These are phyloP conservation scores for Fusarium sp. DNA, from an alignment of 2,329 filamentous ascomycete species.

Conservation along the genomic window DNA sequence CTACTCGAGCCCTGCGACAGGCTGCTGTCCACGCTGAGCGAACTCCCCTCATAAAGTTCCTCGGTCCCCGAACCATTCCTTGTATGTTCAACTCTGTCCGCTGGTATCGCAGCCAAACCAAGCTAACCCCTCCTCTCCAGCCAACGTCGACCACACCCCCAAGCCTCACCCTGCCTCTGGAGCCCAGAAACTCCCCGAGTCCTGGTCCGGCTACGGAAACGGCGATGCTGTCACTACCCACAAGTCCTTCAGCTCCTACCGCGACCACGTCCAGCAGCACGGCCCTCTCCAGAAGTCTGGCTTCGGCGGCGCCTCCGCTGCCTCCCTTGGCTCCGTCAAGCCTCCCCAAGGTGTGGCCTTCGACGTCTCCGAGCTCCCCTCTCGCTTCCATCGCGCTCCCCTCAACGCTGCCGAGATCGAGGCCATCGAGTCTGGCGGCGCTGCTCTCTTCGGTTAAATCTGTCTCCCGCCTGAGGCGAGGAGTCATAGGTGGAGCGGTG, in stretches of 20 bases:
- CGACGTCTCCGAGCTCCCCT: constrained; percentile 88
- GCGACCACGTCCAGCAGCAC: constrained; percentile 82
- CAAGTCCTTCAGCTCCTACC: constrained; percentile 80
- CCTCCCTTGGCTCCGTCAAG: constrained; percentile 78
- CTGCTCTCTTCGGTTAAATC: constrained; percentile 65
- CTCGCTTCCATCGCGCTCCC: constrained; percentile 81
- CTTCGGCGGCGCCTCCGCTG: constrained; percentile 74
- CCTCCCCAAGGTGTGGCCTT: constrained; percentile 83
- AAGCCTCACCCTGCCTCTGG: constrained; percentile 80
- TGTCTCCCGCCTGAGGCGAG: constrained; percentile 29
- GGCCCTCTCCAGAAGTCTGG: constrained; percentile 76
- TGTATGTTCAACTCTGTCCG: constrained; percentile 57
- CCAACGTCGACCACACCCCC: constrained; percentile 78
- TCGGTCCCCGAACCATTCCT: constrained; percentile 71
- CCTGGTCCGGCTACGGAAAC: constrained; percentile 58
- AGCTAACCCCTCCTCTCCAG: constrained; percentile 59
- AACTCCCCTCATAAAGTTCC: constrained; percentile 72
- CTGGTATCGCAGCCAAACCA: not conserved
- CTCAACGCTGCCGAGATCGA: constrained; percentile 91
- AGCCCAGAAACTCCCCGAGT: constrained; percentile 70
- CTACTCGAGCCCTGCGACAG: constrained; percentile 69
- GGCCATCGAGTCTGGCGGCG: constrained; percentile 93
- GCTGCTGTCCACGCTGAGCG: constrained; percentile 71
- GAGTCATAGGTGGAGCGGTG: constrained; percentile 43
- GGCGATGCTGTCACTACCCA: constrained; percentile 58